Conservation (phyloP, 768 basidiomycete genomes). For the Tephrocybe sp. region DNA sequence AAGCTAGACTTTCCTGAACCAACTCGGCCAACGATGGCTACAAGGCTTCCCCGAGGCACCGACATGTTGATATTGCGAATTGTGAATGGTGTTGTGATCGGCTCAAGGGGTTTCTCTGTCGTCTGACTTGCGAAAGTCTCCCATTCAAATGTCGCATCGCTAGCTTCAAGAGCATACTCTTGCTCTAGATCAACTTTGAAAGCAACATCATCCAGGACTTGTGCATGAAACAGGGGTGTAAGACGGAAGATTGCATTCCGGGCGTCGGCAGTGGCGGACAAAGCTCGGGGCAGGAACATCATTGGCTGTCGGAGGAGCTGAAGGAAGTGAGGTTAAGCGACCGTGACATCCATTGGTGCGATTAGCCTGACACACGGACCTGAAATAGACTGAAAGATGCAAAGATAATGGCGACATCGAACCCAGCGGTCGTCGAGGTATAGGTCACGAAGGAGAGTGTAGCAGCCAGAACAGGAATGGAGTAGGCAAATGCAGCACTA, state of each 20-base stretch:
- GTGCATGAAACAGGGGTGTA: slow-evolving; percentile 52
- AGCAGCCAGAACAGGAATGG: slow-evolving; percentile 63
- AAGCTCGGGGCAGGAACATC: slow-evolving; percentile 62
- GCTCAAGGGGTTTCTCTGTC: slow-evolving; percentile 13
- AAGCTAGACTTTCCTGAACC: slow-evolving; percentile 70
- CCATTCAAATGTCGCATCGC: slow-evolving; percentile 67
- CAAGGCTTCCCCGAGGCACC: slow-evolving; percentile 56
- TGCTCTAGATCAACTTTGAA: slow-evolving; percentile 45
- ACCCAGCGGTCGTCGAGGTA: slow-evolving; percentile 48
- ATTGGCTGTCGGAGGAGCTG: slow-evolving; percentile 69
- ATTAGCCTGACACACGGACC: too few species aligned
- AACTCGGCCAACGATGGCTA: slow-evolving; percentile 67
- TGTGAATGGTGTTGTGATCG: slow-evolving; percentile 39
- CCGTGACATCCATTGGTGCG: too few species aligned
- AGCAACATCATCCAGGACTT: slow-evolving; percentile 41
- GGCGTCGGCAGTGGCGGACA: slow-evolving; percentile 66
- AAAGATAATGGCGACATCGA: slow-evolving; percentile 71
- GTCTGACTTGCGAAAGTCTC: slow-evolving; percentile 30
- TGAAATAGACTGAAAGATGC: slow-evolving; percentile 56
- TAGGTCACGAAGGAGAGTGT: slow-evolving; percentile 70
- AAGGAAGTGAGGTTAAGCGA: too few species aligned
- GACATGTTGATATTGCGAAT: slow-evolving; percentile 50
- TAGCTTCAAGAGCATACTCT: slow-evolving; percentile 47
- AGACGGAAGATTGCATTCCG: slow-evolving; percentile 59
- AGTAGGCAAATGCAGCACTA: slow-evolving; percentile 54